Evolutionary conservation across 2,329 filamentous ascomycete genomes (phyloP).

Genomic region (Trichoderma semiorbis): DNA sequence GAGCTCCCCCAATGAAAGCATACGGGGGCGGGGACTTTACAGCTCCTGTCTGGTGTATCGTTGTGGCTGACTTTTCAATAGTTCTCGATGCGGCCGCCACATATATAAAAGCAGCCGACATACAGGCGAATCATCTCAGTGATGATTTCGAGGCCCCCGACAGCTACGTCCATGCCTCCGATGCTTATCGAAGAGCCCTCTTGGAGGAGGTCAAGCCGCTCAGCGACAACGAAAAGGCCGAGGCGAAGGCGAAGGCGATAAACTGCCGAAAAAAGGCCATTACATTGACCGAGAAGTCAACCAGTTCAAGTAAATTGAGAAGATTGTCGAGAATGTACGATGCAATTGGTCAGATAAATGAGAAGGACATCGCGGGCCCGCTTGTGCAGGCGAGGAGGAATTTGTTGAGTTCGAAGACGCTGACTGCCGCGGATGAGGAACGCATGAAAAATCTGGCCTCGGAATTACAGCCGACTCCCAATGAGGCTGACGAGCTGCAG

Average conservation of each 20-base stretch:
- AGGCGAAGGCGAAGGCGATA: slow-evolving; percentile 61
- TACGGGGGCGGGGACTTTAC: not conserved
- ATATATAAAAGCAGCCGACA: slow-evolving; percentile 79
- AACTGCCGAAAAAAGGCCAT: slow-evolving; percentile 69
- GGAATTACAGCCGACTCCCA: not conserved
- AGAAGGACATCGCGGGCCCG: not conserved
- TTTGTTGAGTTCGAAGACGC: not conserved
- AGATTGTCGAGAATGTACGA: slow-evolving; percentile 80
- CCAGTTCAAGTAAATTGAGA: slow-evolving; percentile 83
- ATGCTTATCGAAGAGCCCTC: slow-evolving; percentile 75
- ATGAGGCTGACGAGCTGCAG: not conserved
- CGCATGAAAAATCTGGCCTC: rapidly evolving
- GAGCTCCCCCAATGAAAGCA: not conserved
- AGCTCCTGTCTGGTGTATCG: not conserved
- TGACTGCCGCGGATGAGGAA: not conserved
- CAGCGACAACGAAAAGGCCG: slow-evolving; percentile 55
- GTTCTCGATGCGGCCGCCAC: slow-evolving; percentile 82
- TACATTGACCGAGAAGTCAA: slow-evolving; percentile 70
- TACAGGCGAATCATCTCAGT: slow-evolving; percentile 77
- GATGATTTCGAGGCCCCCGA: slow-evolving; percentile 85
- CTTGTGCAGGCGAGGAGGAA: not conserved
- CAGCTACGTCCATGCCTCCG: slow-evolving; percentile 85
- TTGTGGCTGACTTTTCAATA: slow-evolving; percentile 32
- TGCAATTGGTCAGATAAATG: slow-evolving; percentile 84
- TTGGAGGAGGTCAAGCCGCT: not conserved